Evolutionary conservation across 495 filamentous ascomycete species (phyloP).

Genomic region (Aspergillus panamensis): DNA sequence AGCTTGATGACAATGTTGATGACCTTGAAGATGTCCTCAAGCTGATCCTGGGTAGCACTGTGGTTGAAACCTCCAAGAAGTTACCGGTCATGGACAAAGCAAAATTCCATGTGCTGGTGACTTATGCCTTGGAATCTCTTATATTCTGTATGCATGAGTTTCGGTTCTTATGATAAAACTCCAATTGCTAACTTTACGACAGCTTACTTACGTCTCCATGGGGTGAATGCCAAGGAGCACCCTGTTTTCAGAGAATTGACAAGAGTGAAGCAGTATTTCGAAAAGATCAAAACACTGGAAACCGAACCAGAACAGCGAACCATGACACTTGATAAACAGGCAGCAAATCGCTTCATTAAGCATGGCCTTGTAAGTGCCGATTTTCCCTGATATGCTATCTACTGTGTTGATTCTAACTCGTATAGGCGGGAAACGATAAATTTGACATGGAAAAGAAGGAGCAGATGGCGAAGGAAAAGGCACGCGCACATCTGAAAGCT

Average conservation of each 20-base stretch:
- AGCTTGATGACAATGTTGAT: constrained; percentile 72
- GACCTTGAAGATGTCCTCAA: constrained; percentile 68
- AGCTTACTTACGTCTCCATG: constrained; percentile 80
- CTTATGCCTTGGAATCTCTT: constrained; percentile 88
- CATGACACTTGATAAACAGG: constrained; percentile 70
- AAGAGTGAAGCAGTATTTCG: constrained; percentile 83
- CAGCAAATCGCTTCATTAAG: constrained; percentile 75
- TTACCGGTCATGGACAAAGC: constrained; percentile 90
- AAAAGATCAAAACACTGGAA: constrained; percentile 77
- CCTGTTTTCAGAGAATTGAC: constrained; percentile 79
- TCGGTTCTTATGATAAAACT: background rate
- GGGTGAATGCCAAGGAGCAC: constrained; percentile 75
- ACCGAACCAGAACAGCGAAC: constrained; percentile 50
- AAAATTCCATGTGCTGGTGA: constrained; percentile 77
- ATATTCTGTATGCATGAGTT: constrained; percentile 66
- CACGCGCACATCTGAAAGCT: constrained; percentile 49
- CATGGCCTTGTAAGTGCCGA: constrained; percentile 58
- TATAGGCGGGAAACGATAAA: constrained; percentile 62
- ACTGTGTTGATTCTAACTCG: constrained; percentile 3
- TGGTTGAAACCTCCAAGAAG: constrained; percentile 67
- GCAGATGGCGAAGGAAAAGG: constrained; percentile 50
- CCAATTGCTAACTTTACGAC: constrained; percentile 20
- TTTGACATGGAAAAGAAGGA: constrained; percentile 53
- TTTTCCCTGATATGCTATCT: background rate
- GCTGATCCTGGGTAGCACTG: constrained; percentile 59